phyloP scores from a whole-genome alignment of 495 filamentous ascomycete species.

The Aspergillus sparsus region DNA sequence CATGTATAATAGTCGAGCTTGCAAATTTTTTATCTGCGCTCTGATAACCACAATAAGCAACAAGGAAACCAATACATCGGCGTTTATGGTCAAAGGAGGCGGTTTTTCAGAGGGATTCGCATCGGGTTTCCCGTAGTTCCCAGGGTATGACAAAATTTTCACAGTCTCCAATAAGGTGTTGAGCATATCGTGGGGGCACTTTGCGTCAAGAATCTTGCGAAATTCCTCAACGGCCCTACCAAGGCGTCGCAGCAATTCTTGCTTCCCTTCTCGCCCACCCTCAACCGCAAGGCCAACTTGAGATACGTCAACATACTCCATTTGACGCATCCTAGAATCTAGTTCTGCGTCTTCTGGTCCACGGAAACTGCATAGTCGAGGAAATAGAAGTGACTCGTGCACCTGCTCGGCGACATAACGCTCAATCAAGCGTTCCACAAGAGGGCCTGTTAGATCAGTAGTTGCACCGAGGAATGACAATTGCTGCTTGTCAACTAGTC shows the following conservation, averaged over 20 bases:
- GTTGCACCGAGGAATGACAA: constrained; percentile 87
- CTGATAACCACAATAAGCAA: constrained; percentile 91
- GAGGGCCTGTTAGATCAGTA: constrained; percentile 88
- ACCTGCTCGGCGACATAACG: constrained; percentile 93
- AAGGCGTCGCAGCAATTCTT: constrained; percentile 69
- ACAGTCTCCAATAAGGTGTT: constrained; percentile 83
- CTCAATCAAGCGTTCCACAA: constrained; percentile 92
- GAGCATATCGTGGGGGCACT: constrained; percentile 93
- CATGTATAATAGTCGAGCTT: constrained; percentile 88
- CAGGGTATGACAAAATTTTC: constrained; percentile 69
- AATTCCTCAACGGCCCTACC: constrained; percentile 84
- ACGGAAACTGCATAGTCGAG: constrained; percentile 74
- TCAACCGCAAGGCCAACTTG: constrained; percentile 88
- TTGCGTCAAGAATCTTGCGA: constrained; percentile 78
- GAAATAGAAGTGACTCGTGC: constrained; percentile 82
- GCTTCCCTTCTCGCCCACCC: constrained; percentile 67
- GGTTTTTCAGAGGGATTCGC: constrained; percentile 57
- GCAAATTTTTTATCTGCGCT: constrained; percentile 82
- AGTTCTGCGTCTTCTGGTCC: constrained; percentile 85
- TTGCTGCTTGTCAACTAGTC: constrained; percentile 93
- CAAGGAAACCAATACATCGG: constrained; percentile 91
- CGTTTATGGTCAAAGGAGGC: constrained; percentile 79
- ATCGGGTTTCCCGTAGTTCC: constrained; percentile 40
- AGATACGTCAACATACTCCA: constrained; percentile 90
- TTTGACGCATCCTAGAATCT: constrained; percentile 85